phyloP scores from a whole-genome alignment of 768 basidiomycete genomes.

The Lactifluus subvellereus region DNA sequence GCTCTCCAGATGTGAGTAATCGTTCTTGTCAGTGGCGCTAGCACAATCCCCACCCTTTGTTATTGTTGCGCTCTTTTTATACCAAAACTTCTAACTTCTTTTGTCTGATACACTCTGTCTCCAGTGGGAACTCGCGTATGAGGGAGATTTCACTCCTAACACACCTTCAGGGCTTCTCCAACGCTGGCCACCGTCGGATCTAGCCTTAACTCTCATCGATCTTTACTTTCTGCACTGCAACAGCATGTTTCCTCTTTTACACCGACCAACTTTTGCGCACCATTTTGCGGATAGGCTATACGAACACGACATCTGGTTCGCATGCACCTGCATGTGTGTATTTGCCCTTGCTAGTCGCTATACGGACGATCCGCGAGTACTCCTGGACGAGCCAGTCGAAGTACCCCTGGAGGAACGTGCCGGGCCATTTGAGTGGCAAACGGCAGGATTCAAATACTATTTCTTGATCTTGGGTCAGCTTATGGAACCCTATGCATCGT shows the following conservation, averaged over 20 bases:
- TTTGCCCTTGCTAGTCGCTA: conserved; percentile 31
- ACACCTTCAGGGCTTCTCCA: conserved; percentile 33
- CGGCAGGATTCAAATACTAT: conserved; percentile 58
- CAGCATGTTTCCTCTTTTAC: conserved; percentile 57
- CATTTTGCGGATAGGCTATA: conserved; percentile 53
- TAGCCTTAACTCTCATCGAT: conserved; percentile 52
- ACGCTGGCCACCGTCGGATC: conserved; percentile 58
- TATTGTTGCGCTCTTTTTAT: background rate
- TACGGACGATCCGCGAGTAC: conserved; percentile 28
- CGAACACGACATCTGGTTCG: conserved; percentile 37
- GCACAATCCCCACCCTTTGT: background rate
- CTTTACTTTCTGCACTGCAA: conserved; percentile 65
- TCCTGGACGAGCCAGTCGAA: conserved; percentile 28
- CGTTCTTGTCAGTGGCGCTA: background rate
- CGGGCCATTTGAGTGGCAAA: conserved; percentile 41
- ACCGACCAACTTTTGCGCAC: conserved; percentile 61
- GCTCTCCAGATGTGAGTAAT: conserved; percentile 19
- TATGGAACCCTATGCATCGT: conserved; percentile 5
- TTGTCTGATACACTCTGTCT: conserved; percentile 1
- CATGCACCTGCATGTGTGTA: conserved; percentile 29
- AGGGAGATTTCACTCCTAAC: conserved; percentile 36
- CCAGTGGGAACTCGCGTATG: conserved; percentile 58
- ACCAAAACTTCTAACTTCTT: too few species aligned
- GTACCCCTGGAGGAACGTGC: conserved; percentile 25
- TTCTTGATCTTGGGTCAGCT: conserved; percentile 46